Evolutionary conservation across 179 eudicot genomes (phyloP).

Genomic region (Vitellaria paradoxa): DNA sequence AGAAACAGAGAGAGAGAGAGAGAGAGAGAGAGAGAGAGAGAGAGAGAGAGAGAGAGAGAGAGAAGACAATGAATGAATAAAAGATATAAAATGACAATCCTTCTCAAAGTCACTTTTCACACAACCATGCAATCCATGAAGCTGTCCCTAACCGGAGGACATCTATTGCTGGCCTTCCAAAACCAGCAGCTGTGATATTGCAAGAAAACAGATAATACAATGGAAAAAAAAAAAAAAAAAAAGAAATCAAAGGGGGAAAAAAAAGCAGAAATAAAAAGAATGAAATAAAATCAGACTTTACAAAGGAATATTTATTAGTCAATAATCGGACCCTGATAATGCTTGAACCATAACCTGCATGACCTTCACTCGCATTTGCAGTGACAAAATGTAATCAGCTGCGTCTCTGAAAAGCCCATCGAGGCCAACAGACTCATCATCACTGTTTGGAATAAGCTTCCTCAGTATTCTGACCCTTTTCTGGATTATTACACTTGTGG

Average conservation of each 20-base stretch:
- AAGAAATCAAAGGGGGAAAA: neutral
- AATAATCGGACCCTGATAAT: conserved; percentile 28
- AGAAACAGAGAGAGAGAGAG: too few species aligned
- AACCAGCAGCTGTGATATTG: neutral
- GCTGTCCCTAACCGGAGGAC: neutral
- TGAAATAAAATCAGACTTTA: neutral
- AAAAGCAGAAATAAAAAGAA: conserved; percentile 5
- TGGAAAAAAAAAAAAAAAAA: too few species aligned
- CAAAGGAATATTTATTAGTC: neutral
- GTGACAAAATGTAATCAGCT: conserved; percentile 54
- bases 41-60: too few species aligned
- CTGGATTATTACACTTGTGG: conserved; percentile 19
- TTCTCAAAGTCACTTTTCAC: conserved; percentile 6
- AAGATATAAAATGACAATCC: too few species aligned
- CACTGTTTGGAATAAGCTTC: conserved; percentile 44
- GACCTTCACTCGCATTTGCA: conserved; percentile 61
- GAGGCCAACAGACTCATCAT: conserved; percentile 25
- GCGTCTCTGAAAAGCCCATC: conserved; percentile 60
- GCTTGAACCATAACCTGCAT: conserved; percentile 65
- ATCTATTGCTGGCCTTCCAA: neutral
- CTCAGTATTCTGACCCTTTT: conserved; percentile 54
- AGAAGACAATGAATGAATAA: too few species aligned
- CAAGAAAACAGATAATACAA: neutral
- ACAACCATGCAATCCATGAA: neutral
- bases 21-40: too few species aligned